Conservation (phyloP, 2,329 filamentous ascomycete genomes). For the Hymenotorrendiella dingleyae region DNA sequence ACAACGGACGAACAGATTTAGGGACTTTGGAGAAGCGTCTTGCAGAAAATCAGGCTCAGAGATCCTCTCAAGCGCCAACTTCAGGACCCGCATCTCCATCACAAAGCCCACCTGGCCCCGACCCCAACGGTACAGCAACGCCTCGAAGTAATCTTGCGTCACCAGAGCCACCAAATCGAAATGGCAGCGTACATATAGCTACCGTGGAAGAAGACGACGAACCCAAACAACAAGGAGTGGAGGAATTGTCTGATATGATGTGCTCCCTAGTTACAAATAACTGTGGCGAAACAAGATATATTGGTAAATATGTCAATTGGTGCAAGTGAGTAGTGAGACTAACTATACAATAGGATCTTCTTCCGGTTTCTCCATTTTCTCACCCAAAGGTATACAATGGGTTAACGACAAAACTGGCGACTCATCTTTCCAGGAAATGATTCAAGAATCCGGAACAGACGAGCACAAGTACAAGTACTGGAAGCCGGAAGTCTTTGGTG, state of each 20-base stretch:
- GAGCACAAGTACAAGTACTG: slow-evolving; percentile 96
- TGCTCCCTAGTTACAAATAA: slow-evolving; percentile 95
- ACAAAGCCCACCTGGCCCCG: slow-evolving; percentile 40
- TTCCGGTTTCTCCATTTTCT: slow-evolving; percentile 98
- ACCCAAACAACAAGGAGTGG: slow-evolving; percentile 62
- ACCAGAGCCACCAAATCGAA: slow-evolving; percentile 35
- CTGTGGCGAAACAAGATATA: slow-evolving; percentile 89
- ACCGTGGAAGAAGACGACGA: slow-evolving; percentile 33
- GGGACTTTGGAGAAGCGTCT: slow-evolving; percentile 78
- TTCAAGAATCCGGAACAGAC: slow-evolving; percentile 81
- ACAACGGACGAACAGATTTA: slow-evolving; percentile 78
- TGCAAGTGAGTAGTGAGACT: slow-evolving; percentile 1
- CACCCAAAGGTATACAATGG: slow-evolving; percentile 96
- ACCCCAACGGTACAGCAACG: slow-evolving; percentile 25
- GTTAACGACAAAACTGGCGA: slow-evolving; percentile 98
- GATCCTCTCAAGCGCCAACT: slow-evolving; percentile 24
- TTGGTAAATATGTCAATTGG: slow-evolving; percentile 53
- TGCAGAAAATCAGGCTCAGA: slow-evolving; percentile 39
- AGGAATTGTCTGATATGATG: slow-evolving; percentile 95
- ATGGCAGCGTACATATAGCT: slow-evolving; percentile 18
- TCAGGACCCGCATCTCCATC: slow-evolving; percentile 30
- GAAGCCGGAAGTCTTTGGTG: slow-evolving; percentile 95
- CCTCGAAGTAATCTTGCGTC: slow-evolving; percentile 45
- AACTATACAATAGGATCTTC: slow-evolving; percentile 64
- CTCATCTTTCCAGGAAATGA: slow-evolving; percentile 89